Percentiles rank a stretch among this genome's conserved stretches.
Evolutionary conservation across 75 land plant species (phyloP).

Genomic region (Picea glauca): DNA sequence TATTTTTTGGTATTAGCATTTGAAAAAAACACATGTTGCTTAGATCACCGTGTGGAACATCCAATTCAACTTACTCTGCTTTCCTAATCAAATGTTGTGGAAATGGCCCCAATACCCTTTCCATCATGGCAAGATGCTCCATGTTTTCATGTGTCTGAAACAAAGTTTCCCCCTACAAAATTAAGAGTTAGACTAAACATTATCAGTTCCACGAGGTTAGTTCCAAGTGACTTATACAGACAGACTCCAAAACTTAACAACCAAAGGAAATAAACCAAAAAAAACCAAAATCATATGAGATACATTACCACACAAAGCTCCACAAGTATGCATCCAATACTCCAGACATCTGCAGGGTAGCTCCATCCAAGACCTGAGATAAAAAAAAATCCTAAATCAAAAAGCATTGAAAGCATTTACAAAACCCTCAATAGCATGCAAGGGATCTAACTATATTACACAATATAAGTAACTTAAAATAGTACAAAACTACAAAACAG

Average conservation of each 20-base stretch:
- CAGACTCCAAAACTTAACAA: neutral
- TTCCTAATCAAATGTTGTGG: conserved; percentile 57
- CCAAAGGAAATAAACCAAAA: neutral
- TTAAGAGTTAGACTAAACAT: neutral
- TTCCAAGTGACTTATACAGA: neutral
- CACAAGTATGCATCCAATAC: conserved; percentile 84
- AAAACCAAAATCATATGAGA: neutral
- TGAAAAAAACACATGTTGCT: neutral
- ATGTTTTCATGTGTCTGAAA: conserved; percentile 86
- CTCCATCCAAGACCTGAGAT: conserved; percentile 75
- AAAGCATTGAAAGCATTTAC: too few species aligned
- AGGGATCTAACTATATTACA: neutral
- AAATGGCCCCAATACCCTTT: conserved; percentile 65
- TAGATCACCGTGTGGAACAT: too few species aligned
- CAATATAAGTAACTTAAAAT: neutral
- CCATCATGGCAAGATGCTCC: conserved; percentile 93
- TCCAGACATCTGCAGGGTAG: conserved; percentile 89
- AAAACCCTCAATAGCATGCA: neutral
- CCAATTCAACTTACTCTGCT: conserved; percentile 46
- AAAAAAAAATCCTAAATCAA: too few species aligned
- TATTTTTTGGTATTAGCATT: neutral
- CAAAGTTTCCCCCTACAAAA: conserved; percentile 66
- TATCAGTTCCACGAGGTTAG: too few species aligned
- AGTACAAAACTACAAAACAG: neutral
- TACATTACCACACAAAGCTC: conserved; percentile 75